phyloP scores from a whole-genome alignment of 345 rosid genomes.

The Citropsis articulata region DNA sequence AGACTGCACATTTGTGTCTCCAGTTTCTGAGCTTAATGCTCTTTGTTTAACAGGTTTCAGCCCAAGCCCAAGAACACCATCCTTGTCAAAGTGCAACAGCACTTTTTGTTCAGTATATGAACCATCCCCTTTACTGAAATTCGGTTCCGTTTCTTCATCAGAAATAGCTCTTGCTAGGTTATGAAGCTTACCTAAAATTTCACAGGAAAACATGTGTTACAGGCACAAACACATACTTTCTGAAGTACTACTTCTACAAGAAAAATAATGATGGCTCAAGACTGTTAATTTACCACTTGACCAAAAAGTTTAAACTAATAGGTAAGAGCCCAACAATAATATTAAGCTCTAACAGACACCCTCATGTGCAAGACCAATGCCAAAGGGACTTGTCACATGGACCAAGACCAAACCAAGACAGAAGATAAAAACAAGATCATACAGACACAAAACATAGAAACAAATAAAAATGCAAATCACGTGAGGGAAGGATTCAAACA shows the following conservation, averaged over 20 bases:
- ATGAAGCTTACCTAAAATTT: conserved; percentile 81
- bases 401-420: not conserved
- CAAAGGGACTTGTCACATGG: not conserved
- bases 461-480: not conserved
- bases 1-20: conserved; percentile 44
- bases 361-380: not conserved
- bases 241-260: not conserved
- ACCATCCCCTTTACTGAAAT: conserved; percentile 47
- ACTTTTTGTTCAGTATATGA: conserved; percentile 35
- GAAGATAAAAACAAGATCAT: no score
- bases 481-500: not conserved
- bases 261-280: conserved; percentile 18
- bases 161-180: conserved; percentile 93
- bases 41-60: conserved; percentile 54
- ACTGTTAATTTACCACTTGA: not conserved
- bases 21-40: conserved; percentile 40
- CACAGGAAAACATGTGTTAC: conserved; percentile 26
- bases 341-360: not conserved
- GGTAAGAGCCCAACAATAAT: not conserved
- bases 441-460: not conserved
- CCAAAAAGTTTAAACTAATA: not conserved
- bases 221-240: conserved; percentile 11
- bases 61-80: conserved; percentile 92
- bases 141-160: conserved; percentile 78
- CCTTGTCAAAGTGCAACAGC: conserved; percentile 45